Evolutionary conservation across 2,329 filamentous ascomycete genomes (phyloP).

Genomic region (Hortaea sp.): DNA sequence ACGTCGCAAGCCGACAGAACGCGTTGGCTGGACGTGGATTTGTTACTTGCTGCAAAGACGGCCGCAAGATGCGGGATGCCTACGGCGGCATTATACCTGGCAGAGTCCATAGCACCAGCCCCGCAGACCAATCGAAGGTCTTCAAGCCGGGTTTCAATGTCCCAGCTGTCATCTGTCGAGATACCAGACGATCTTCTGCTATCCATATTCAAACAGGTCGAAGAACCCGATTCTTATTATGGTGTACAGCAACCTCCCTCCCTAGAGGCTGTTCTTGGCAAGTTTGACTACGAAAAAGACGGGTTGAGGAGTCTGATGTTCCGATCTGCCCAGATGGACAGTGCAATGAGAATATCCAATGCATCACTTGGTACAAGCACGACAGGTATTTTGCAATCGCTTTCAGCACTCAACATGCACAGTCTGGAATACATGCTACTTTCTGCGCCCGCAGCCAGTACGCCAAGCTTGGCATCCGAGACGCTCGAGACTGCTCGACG

Average conservation of each 20-base stretch:
- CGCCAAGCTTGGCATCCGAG: constrained; percentile 52
- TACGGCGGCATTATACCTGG: constrained; percentile 74
- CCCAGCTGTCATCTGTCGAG: constrained; percentile 26
- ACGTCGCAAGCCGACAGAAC: constrained; percentile 66
- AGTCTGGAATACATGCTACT: constrained; percentile 76
- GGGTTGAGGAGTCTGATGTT: constrained; percentile 82
- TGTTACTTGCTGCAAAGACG: constrained; percentile 56
- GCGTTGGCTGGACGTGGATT: constrained; percentile 80
- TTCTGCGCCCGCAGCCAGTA: constrained; percentile 9
- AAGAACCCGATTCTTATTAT: constrained; percentile 94
- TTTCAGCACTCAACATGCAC: constrained; percentile 72
- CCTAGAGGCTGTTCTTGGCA: constrained; percentile 65
- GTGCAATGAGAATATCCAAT: constrained; percentile 57
- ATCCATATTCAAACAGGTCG: constrained; percentile 79
- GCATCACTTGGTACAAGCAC: constrained; percentile 49
- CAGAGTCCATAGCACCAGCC: constrained; percentile 47
- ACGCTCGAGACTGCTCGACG: constrained; percentile 72
- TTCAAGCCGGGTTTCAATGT: constrained; percentile 16
- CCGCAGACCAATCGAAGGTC: constrained; percentile 10
- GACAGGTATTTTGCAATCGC: constrained; percentile 61
- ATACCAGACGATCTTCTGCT: constrained; percentile 60
- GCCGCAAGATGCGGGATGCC: constrained; percentile 74
- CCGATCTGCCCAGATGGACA: constrained; percentile 82
- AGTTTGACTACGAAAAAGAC: constrained; percentile 81
- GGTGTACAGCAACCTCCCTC: constrained; percentile 72